Percentiles rank a stretch among this genome's conserved stretches.
These are phyloP conservation scores for Sphaceloma murrayae DNA, from an alignment of 2,329 filamentous ascomycete genomes.

Conservation along the genomic window DNA sequence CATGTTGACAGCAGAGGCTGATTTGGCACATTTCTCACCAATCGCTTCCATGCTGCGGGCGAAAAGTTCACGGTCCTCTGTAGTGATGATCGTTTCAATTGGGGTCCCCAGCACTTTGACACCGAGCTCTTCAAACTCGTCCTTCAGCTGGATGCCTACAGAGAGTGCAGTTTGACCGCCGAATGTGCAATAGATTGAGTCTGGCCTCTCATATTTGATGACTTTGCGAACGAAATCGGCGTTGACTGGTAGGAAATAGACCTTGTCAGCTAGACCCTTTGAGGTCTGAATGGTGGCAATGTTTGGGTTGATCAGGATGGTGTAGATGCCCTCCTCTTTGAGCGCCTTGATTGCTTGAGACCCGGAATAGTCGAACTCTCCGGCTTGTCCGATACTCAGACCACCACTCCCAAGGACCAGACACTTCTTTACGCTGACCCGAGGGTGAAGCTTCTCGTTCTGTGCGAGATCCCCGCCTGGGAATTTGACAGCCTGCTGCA, in stretches of 20 bases:
- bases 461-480: conserved; percentile 75
- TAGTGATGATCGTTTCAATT: conserved; percentile 97
- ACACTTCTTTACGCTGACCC: conserved; percentile 84
- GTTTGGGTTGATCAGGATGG: conserved; percentile 96
- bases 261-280: conserved; percentile 94
- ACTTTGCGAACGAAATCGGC: conserved; percentile 97
- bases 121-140: conserved; percentile 86
- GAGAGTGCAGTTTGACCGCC: conserved; percentile 95
- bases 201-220: conserved; percentile 85
- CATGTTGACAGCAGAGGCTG: conserved; percentile 78
- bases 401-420: conserved; percentile 89
- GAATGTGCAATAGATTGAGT: conserved; percentile 96
- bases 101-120: conserved; percentile 93
- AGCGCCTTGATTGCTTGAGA: conserved; percentile 97
- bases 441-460: conserved; percentile 65
- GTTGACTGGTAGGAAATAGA: conserved; percentile 96
- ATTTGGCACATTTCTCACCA: conserved; percentile 95
- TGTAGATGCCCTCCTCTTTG: conserved; percentile 97
- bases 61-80: conserved; percentile 94
- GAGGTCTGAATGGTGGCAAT: conserved; percentile 98
- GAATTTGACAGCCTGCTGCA: conserved; percentile 70
- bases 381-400: conserved; percentile 92
- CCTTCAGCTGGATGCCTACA: conserved; percentile 94
- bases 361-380: conserved; percentile 97
- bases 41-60: conserved; percentile 98